Conservation (phyloP, 805 yeast species). For the Kuraishia hungarica region DNA sequence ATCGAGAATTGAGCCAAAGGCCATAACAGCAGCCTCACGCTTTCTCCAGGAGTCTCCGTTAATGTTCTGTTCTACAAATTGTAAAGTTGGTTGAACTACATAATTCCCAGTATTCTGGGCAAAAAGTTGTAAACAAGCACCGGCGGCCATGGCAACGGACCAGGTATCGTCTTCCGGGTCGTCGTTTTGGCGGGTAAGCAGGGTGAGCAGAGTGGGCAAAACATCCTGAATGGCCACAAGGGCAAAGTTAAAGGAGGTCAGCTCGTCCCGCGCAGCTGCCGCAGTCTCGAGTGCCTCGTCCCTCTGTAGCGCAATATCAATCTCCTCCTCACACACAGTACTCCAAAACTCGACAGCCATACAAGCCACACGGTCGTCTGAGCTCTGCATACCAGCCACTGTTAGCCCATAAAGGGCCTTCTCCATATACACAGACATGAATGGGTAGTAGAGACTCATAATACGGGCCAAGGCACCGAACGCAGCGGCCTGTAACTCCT, state of each 20-base stretch:
- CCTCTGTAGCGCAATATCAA: conserved; percentile 64
- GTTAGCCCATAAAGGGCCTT: conserved; percentile 89
- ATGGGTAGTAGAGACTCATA: conserved; percentile 80
- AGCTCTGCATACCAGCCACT: conserved; percentile 82
- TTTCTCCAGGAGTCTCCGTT: conserved; percentile 62
- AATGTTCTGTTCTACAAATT: conserved; percentile 74
- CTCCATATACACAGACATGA: conserved; percentile 95
- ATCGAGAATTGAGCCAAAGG: conserved; percentile 92
- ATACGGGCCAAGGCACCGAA: conserved; percentile 92
- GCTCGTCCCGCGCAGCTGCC: conserved; percentile 23
- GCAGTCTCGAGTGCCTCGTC: conserved; percentile 46
- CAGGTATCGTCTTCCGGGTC: conserved; percentile 95
- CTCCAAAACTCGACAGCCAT: conserved; percentile 99
- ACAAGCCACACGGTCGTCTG: conserved; percentile 80
- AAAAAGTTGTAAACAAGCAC: conserved; percentile 89
- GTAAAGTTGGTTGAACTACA: conserved; percentile 78
- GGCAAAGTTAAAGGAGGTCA: conserved; percentile 72
- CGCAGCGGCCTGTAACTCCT: conserved; percentile 85
- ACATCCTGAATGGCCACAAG: conserved; percentile 76
- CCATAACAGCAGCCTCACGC: conserved; percentile 98
- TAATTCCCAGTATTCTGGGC: conserved; percentile 85
- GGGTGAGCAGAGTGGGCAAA: conserved; percentile 72
- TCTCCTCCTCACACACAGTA: conserved; percentile 97
- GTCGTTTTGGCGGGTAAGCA: conserved; percentile 84
- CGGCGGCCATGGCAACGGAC: conserved; percentile 98